phyloP scores from a whole-genome alignment of 495 filamentous ascomycete genomes.

The Trichoderma virens region DNA sequence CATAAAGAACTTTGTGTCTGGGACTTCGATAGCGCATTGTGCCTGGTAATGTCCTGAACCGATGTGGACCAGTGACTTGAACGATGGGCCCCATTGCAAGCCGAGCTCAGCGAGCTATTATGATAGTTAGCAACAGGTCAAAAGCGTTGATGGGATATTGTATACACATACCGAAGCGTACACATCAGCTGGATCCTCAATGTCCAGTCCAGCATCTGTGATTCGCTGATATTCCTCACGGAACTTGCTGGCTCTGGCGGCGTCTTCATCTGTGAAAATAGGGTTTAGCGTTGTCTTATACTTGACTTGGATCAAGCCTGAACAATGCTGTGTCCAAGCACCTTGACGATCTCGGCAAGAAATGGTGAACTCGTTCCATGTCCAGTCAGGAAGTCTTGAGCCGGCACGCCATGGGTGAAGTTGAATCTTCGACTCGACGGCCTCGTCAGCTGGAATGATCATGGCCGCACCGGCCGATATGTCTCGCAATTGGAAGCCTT shows the following conservation, averaged over 20 bases:
- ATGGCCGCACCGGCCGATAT: constrained; percentile 24
- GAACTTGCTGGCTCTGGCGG: not conserved
- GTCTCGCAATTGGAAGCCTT: constrained; percentile 17
- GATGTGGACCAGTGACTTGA: constrained; percentile 4
- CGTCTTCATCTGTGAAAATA: not conserved
- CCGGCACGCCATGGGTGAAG: not conserved
- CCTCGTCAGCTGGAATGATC: constrained; percentile 27
- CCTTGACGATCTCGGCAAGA: not conserved
- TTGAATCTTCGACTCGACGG: not conserved
- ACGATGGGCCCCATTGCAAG: constrained; percentile 16
- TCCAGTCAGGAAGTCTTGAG: not conserved
- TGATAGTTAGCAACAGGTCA: too few species aligned
- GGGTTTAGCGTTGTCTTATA: not conserved
- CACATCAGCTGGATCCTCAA: not conserved
- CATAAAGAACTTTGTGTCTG: constrained; percentile 22
- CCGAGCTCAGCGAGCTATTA: constrained; percentile 15
- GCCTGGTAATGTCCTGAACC: not conserved
- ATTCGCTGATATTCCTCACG: not conserved
- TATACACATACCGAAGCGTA: too few species aligned
- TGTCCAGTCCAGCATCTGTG: not conserved
- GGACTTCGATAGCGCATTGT: constrained; percentile 12
- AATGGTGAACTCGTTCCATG: not conserved
- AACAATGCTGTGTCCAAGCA: not conserved
- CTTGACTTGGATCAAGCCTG: not conserved
- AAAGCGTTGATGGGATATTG: too few species aligned